A percentile compares a stretch with the other conserved stretches of the same genome.
These are phyloP conservation scores for Polyporus arcularius DNA, from an alignment of 768 basidiomycete genomes.

Conservation along the genomic window DNA sequence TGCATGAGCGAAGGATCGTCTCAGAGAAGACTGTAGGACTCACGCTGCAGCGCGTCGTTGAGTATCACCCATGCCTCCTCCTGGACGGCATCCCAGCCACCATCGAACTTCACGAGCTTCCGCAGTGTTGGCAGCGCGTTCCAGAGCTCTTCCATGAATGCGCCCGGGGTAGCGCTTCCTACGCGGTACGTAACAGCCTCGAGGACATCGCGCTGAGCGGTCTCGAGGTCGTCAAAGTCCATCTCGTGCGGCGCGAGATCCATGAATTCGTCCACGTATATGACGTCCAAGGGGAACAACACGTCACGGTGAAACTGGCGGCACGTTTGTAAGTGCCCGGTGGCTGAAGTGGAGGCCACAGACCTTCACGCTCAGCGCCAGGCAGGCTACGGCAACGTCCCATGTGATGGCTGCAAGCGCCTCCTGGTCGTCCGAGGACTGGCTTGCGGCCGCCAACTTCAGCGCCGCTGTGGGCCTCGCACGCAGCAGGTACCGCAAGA, in stretches of 20 bases:
- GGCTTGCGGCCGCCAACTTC: background rate
- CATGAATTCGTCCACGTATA: slow-evolving; percentile 53
- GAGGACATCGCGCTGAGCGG: slow-evolving; percentile 58
- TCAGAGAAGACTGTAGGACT: slow-evolving; percentile 19
- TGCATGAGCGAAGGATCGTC: too few relatives aligned
- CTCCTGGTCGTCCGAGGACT: slow-evolving; percentile 2
- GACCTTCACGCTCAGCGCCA: slow-evolving; percentile 58
- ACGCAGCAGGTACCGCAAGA: slow-evolving; percentile 55
- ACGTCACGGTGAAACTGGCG: slow-evolving; percentile 69
- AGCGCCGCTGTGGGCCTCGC: slow-evolving; percentile 28
- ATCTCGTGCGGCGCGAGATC: slow-evolving; percentile 49
- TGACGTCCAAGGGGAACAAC: slow-evolving; percentile 53
- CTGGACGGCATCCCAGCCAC: slow-evolving; percentile 50
- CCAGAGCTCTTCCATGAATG: slow-evolving; percentile 61
- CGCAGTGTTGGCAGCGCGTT: slow-evolving; percentile 53
- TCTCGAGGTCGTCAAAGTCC: slow-evolving; percentile 55
- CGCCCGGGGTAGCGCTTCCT: slow-evolving; percentile 50
- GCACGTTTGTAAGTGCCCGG: background rate
- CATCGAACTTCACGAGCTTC: slow-evolving; percentile 35
- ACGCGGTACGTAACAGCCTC: slow-evolving; percentile 47
- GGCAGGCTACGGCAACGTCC: slow-evolving; percentile 59
- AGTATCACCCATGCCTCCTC: slow-evolving; percentile 52
- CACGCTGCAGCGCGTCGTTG: slow-evolving; percentile 45
- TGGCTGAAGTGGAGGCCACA: slow-evolving; percentile 32
- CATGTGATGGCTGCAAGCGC: slow-evolving; percentile 42